Evolutionary conservation across 2,329 filamentous ascomycete species (phyloP), one percentile per base, ranked within the genome.

Genomic region (Penicillium sp.): DNA sequence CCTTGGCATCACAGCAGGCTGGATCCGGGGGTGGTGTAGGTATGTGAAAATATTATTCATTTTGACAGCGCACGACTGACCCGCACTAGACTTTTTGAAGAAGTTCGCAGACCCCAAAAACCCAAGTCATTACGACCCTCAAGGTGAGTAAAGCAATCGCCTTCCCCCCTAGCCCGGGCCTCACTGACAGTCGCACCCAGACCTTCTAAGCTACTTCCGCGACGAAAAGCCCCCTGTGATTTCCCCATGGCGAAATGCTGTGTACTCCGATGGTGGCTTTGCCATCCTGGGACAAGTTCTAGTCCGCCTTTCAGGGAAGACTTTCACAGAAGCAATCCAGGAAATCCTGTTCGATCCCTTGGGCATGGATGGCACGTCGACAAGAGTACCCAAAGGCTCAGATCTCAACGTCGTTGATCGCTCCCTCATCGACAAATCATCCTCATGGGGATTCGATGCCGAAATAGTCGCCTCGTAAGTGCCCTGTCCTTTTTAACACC

Each of bases 201-300:
- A 44, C 4, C 29, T 39, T 11, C 6, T 48, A 5, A 53, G 11
- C 5, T 56, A 47, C 46, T 47, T 50, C 34, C 49, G 54, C 7
- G 49, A 56, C 11, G 32, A 53, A 7, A 49, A 52, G 32, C 2
- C 39, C 3, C 54, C 54, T 5, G 54, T 56, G 3, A 53, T 53
- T 16, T 44, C 54, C 21, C 54, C 54, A 18, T 56, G 32, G 14
- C 49, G 47, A n/a, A 53, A 40, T 36, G 45, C 54, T 18, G 27
- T 56, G 9, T 56, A 56, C 11, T 56, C 54, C 8, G 54, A 56
- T 21, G 46, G 40, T 8, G 54, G 54, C 2, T 56, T 38, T 43
- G 36, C 54, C 11, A 21, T 56, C 11, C 18, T 56, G 10, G 54
- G 54, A 2, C 49, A 56, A 14, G 36, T 56, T 1, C 49, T 56